Evolutionary conservation across 2,329 filamentous ascomycete species (phyloP).

Genomic region (Helotiales sp.): DNA sequence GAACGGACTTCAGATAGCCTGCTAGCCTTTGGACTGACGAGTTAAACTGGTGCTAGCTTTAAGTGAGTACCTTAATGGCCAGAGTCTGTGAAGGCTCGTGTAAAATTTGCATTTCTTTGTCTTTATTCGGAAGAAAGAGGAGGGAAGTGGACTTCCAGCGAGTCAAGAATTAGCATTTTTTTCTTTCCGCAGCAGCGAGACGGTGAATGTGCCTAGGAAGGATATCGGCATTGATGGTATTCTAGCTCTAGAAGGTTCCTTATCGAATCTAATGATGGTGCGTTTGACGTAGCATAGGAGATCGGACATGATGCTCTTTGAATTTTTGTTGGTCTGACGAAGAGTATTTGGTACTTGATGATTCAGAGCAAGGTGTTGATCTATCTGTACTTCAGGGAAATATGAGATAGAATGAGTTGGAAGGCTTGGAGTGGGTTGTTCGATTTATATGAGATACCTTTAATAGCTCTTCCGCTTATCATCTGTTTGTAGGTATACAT

Average conservation of each 20-base stretch:
- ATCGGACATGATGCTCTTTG: conserved; percentile 23
- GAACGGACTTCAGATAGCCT: conserved; percentile 48
- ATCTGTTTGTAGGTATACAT: background rate
- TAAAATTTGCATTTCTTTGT: too few relatives aligned
- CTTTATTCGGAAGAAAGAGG: too few relatives aligned
- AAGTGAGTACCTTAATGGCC: too few relatives aligned
- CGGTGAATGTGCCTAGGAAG: conserved; percentile 49
- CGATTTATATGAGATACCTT: conserved; percentile 7
- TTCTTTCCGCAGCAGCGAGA: conserved; percentile 48
- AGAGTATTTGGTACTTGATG: background rate
- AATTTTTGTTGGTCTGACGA: conserved; percentile 1
- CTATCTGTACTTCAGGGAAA: background rate
- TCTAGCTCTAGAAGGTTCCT: conserved; percentile 29
- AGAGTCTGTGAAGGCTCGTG: too few relatives aligned
- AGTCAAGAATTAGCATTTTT: conserved; percentile 44
- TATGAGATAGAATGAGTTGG: background rate
- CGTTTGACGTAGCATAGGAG: conserved; percentile 34
- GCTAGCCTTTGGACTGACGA: too few relatives aligned
- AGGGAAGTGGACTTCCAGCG: conserved; percentile 1
- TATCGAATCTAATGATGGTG: conserved; percentile 29
- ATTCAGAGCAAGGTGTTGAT: conserved; percentile 2
- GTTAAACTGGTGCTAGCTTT: too few relatives aligned
- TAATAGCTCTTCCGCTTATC: conserved; percentile 3
- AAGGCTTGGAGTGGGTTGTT: background rate
- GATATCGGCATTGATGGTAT: conserved; percentile 42